Percentiles rank a stretch among this genome's conserved stretches.
These are phyloP conservation scores for Tolypocladium capitatum DNA, from an alignment of 2,329 filamentous ascomycete species.

Conservation along the genomic window DNA sequence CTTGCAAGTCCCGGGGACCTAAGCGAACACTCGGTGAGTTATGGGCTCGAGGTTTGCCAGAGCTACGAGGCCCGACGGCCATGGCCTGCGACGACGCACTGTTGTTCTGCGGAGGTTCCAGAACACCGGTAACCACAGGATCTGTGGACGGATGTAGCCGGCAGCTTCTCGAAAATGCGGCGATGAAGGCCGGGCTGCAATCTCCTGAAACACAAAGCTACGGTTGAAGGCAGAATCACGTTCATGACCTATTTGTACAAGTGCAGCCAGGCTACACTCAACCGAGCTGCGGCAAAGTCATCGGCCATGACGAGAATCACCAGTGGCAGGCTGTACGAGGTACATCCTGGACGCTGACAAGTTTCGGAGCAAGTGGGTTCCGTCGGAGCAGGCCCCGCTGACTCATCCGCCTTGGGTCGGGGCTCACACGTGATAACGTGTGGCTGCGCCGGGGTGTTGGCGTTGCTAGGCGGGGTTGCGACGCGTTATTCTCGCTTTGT, in stretches of 20 bases:
- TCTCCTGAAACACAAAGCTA: neutral
- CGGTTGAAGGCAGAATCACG: neutral
- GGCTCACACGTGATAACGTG: constrained; percentile 8
- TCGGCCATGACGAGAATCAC: neutral
- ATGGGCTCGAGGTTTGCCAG: neutral
- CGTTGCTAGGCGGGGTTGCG: constrained; percentile 7
- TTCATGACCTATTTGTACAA: neutral
- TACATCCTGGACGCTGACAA: too few species aligned
- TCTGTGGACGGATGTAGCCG: neutral
- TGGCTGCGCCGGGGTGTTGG: neutral
- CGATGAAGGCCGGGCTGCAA: neutral
- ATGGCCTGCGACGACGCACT: neutral
- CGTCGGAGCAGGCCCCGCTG: neutral
- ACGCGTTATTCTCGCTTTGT: constrained; percentile 9
- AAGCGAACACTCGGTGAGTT: neutral
- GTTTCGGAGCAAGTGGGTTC: neutral
- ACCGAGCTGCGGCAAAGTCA: neutral
- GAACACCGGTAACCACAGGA: neutral
- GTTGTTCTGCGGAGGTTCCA: neutral
- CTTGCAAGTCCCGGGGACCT: neutral
- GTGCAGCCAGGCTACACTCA: neutral
- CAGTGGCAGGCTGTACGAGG: too few species aligned
- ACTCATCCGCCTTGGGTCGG: neutral
- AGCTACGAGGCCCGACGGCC: too few species aligned
- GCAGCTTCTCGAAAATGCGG: neutral